Percentiles rank a stretch among this genome's conserved stretches.
Evolutionary conservation across 208 protist genomes (phyloP).

Genomic region (Crithidia thermophila): DNA sequence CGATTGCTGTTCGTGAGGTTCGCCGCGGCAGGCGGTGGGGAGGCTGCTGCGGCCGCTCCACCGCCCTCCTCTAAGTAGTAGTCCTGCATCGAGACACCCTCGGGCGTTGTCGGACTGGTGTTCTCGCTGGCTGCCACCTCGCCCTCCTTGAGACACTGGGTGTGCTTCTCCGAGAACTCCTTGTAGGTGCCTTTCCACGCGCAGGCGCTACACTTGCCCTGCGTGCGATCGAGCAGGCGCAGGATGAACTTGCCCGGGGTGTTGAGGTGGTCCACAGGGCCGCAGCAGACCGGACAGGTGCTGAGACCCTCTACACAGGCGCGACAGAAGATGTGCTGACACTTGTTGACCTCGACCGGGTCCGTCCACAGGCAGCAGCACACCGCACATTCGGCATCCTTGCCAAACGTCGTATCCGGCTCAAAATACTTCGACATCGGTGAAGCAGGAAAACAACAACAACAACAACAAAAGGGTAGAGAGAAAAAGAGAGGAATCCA

Average conservation of each 20-base stretch:
- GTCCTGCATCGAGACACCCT: constrained; percentile 34
- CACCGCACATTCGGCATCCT: constrained; percentile 50
- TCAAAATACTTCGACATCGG: constrained; percentile 56
- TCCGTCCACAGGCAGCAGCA: constrained; percentile 51
- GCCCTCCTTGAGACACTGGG: constrained; percentile 28
- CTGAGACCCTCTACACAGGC: constrained; percentile 40
- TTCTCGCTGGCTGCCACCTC: constrained; percentile 7
- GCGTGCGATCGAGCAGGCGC: constrained; percentile 42
- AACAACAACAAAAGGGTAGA: constrained; percentile 2
- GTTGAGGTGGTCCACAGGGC: constrained; percentile 20
- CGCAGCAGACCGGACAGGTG: constrained; percentile 56
- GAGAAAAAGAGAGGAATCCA: neutral
- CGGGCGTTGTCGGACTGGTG: neutral
- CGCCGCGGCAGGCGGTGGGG: neutral
- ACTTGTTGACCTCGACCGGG: constrained; percentile 47
- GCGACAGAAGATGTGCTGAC: constrained; percentile 65
- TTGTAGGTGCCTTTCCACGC: constrained; percentile 59
- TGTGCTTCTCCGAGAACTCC: constrained; percentile 53
- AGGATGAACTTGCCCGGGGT: constrained; percentile 48
- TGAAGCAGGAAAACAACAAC: neutral
- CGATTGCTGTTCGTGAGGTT: neutral
- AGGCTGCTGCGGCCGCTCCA: neutral
- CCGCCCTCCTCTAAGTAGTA: constrained; percentile 43
- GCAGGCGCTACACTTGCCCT: constrained; percentile 55
- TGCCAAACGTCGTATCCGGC: constrained; percentile 39